Base-by-base conservation (phyloP, 1,139 yeast genomes). In the Yamadazyma pseudoaaseri region DNA sequence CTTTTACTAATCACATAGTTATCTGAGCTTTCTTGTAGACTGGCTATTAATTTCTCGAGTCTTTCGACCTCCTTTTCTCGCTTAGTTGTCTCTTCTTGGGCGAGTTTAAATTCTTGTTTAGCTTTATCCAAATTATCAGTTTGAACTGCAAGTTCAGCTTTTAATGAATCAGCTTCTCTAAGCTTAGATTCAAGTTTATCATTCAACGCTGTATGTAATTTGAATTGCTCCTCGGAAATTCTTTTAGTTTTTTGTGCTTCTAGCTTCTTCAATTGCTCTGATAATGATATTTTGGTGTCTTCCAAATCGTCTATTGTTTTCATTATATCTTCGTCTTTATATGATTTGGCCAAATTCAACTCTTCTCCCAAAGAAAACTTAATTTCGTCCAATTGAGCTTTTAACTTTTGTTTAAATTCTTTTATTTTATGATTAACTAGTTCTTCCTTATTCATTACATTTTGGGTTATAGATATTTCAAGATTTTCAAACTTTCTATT, bases 311-410 rank as follows among this genome's bases (percentile, higher is more conserved):
- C 31, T 12, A 62, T 50, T 11, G 48, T 51, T 5, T 42, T 34
- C 8, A 44, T 14, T 3, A 49, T 34, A 17, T 49, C 54, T 12
- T 51, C 49, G 34, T 62, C 66, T 25, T 56, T 54, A 39, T 49
- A 63, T 2, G 42, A 38, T 30, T 44, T 42, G 2, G 65, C 67
- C 1, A 43, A 40, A 16, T 52, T 47, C 7, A 66, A 40, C 37
- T 67, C 68, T 29, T 58, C 48, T 22, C 53, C 47, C 35, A 68
- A 45, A 33, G 62, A 60, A 38, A 55, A 60, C 30, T 56, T 57
- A 22, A 62, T 41, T 26, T 64, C 66, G 17, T 59, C 58, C 39
- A 49, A 58, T 31, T 64, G 60, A 16, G 49, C 47, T 10, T 49
- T 45, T 12, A 61, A 47, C 24, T 56, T 49, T 15, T 52, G 51